A percentile compares a stretch with the other conserved stretches of the same genome.
These are phyloP conservation scores for Calonectria hongkongensis DNA, from an alignment of 2,329 filamentous ascomycete genomes.

Conservation along the genomic window DNA sequence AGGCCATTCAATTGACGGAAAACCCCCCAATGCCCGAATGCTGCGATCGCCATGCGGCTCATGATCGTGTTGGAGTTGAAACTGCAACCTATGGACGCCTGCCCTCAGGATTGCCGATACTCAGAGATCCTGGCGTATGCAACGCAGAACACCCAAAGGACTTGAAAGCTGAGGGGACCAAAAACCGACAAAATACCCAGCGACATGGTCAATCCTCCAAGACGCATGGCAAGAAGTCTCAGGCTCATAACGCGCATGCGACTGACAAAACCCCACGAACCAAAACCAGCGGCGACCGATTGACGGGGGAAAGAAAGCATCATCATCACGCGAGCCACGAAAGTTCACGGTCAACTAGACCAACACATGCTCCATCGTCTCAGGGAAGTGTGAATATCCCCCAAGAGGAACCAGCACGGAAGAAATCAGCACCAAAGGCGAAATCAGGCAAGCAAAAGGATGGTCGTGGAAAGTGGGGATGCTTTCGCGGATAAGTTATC, in stretches of 20 bases:
- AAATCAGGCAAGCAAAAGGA: conserved; percentile 8
- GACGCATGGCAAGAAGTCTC: background rate
- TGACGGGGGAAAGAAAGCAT: conserved; percentile 5
- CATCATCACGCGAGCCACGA: conserved; percentile 24
- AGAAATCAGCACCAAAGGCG: background rate
- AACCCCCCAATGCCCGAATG: background rate
- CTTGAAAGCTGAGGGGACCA: background rate
- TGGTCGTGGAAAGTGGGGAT: conserved; percentile 28
- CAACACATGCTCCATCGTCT: background rate
- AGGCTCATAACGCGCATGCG: background rate
- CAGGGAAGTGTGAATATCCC: conserved; percentile 1
- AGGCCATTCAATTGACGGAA: background rate
- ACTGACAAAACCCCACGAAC: background rate
- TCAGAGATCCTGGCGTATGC: conserved; percentile 8
- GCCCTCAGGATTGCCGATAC: conserved; percentile 28
- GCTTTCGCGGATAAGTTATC: conserved; percentile 18
- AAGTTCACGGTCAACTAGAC: conserved; percentile 24
- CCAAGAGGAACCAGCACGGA: background rate
- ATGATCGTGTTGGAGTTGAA: conserved; percentile 21
- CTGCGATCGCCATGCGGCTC: conserved; percentile 4
- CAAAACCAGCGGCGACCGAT: conserved; percentile 1
- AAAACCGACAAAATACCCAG: background rate
- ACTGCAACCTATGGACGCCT: conserved; percentile 24
- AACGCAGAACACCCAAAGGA: background rate
- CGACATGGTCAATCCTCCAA: conserved; percentile 1